Conservation (phyloP, 495 filamentous ascomycete species). For the Daldinia grandis region DNA sequence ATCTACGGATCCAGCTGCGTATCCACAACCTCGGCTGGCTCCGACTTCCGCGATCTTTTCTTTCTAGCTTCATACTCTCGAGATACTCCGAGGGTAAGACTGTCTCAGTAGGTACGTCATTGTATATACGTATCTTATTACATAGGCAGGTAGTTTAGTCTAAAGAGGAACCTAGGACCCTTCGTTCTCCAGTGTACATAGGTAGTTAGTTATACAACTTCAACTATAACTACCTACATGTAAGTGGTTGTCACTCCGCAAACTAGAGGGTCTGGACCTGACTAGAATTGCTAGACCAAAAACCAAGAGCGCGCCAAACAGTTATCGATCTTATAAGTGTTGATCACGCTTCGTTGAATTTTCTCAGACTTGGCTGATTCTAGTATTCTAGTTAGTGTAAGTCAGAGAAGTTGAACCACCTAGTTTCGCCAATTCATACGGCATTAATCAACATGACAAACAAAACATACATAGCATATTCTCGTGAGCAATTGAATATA, state of each 20-base stretch:
- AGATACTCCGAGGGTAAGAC: not conserved
- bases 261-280: conserved; percentile 12
- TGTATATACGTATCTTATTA: not conserved
- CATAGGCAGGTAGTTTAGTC: not conserved
- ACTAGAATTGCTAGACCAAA: conserved; percentile 6
- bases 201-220: not conserved
- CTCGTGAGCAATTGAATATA: not conserved
- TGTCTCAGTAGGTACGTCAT: not conserved
- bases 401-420: not conserved
- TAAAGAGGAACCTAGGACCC: not conserved
- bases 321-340: not conserved
- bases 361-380: not conserved
- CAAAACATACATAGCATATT: not conserved
- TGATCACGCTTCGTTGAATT: not conserved
- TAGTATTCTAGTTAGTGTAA: too few species aligned
- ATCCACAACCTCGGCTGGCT: conserved; percentile 21
- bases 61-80: conserved; percentile 11
- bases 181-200: too few species aligned
- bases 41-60: conserved; percentile 20
- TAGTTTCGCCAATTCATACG: not conserved
- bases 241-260: conserved; percentile 15
- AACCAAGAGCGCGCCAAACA: conserved; percentile 1
- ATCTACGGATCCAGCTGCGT: conserved; percentile 4
- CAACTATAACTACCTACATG: conserved; percentile 1
- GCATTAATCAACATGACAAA: not conserved